Evolutionary conservation across 306 rosid genomes (phyloP).

Genomic region (Ormosia semicastrata): DNA sequence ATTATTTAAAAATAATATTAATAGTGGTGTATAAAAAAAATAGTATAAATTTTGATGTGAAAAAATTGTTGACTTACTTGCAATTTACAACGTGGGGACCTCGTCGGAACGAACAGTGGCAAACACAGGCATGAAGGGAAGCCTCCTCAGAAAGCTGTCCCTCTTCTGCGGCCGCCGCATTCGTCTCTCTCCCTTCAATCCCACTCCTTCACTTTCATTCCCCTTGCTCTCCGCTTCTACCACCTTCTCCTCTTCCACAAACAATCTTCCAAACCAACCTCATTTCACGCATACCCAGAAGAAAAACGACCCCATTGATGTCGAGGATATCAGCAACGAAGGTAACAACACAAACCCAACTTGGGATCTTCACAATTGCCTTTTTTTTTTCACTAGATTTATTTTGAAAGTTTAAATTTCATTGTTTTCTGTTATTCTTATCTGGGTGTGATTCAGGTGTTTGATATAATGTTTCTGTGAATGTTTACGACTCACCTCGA

Average conservation of each 20-base stretch:
- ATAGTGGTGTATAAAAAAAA: too few species aligned
- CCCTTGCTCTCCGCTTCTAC: constrained; percentile 22
- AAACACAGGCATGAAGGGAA: constrained; percentile 31
- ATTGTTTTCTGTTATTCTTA: background rate
- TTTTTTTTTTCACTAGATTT: background rate
- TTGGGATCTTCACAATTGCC: background rate
- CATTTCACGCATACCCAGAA: background rate
- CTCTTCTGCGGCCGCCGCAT: constrained; percentile 37
- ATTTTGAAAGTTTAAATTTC: background rate
- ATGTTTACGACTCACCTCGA: background rate
- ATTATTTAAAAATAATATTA: too few species aligned
- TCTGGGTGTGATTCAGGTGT: constrained; percentile 6
- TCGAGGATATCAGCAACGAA: constrained; percentile 32
- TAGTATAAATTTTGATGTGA: too few species aligned
- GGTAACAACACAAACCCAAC: constrained; percentile 19
- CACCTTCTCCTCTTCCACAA: constrained; percentile 36
- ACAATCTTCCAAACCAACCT: background rate
- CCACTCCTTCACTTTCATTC: background rate
- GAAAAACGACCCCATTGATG: constrained; percentile 12
- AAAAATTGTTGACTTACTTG: too few species aligned
- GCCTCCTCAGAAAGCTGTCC: constrained; percentile 40
- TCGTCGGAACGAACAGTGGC: background rate
- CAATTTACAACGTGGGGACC: background rate
- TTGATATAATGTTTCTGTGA: constrained; percentile 31
- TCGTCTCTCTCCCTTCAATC: constrained; percentile 23